phyloP scores from a whole-genome alignment of 148 eudicot genomes.

The Arbutus unedo region DNA sequence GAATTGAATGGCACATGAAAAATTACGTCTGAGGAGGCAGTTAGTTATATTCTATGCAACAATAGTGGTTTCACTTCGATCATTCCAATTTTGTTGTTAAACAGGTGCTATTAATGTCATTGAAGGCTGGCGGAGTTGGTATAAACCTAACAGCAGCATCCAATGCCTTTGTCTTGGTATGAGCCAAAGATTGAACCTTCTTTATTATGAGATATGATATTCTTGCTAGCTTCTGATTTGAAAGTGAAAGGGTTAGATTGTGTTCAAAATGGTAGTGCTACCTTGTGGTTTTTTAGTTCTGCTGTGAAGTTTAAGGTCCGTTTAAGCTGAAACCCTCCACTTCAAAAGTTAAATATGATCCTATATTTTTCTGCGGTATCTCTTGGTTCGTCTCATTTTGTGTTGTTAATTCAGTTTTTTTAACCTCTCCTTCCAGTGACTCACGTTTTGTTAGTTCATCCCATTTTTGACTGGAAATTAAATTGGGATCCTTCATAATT shows the following conservation, averaged over 20 bases:
- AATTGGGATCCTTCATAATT: not conserved
- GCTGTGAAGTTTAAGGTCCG: not conserved
- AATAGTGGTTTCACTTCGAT: not conserved
- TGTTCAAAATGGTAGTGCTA: not conserved
- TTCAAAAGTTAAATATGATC: not conserved
- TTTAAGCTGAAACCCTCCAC: not conserved
- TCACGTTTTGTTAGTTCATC: not conserved
- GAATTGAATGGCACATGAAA: not conserved
- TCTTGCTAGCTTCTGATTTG: constrained; percentile 6
- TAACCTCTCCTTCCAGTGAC: not conserved
- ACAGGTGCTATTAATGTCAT: constrained; percentile 90
- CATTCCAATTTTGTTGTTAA: constrained; percentile 15
- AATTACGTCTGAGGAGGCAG: not conserved
- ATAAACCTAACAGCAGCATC: constrained; percentile 93
- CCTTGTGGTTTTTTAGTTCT: not conserved
- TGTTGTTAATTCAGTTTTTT: not conserved
- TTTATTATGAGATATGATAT: not conserved
- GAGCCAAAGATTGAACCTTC: constrained; percentile 8
- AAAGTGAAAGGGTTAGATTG: not conserved
- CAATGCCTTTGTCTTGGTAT: constrained; percentile 94
- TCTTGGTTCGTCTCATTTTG: not conserved
- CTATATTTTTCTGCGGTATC: not conserved
- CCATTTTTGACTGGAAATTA: constrained; percentile 4
- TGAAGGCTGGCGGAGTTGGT: constrained; percentile 99
- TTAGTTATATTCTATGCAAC: not conserved